Base-by-base conservation (phyloP, 2,329 filamentous ascomycete species). In the Beauveria australis region DNA sequence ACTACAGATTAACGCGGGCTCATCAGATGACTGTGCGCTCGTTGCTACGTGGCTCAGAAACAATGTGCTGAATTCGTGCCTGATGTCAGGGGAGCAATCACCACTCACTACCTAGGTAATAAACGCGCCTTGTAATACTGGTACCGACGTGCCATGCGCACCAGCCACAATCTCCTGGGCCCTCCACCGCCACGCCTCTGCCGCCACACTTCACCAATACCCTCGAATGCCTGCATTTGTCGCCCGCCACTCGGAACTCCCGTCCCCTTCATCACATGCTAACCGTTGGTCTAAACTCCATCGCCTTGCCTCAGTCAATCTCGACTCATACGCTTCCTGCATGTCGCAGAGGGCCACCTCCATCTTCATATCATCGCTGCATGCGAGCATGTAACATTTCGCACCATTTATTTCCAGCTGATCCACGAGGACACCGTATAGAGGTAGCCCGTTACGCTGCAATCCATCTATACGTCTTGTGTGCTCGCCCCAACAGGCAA, bases 181-280 rank as follows among this genome's bases (percentile, higher is more conserved):
- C 19, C 46, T 26, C 12, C 44, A 18, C 44, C 24, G 40, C 52
- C 52, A 53, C 37, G 40, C 37, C 22, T 53, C 33, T n/a, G 5
- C 12, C 33, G 33, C 33, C 33, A 43, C 56, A 59, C 37, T 52
- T 33, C 14, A 44, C 24, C 56, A 33, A 19, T 14, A 7, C 10
- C 33, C 33, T 37, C 33, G 33, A 37, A 37, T 37, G 33, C 33
- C 33, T 37, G 33, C 33, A 28, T 24, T n/a, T 53, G 9, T 16
- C 30, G 30, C 16, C 28, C n/a, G 19, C 40, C 41, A 30, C 57
- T 26, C 26, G 54, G 46, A 8, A 19, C 14, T 24, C 33, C 46
- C 55, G 55, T 37, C 26, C 57, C 57, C n/a, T 9, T 10, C 54
- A 33, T 59, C 57, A 59, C 57, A 59, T 59, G 57, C 49, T 37